phyloP scores from a whole-genome alignment of 2,329 filamentous ascomycete genomes.

The Akanthomyces lecanii region DNA sequence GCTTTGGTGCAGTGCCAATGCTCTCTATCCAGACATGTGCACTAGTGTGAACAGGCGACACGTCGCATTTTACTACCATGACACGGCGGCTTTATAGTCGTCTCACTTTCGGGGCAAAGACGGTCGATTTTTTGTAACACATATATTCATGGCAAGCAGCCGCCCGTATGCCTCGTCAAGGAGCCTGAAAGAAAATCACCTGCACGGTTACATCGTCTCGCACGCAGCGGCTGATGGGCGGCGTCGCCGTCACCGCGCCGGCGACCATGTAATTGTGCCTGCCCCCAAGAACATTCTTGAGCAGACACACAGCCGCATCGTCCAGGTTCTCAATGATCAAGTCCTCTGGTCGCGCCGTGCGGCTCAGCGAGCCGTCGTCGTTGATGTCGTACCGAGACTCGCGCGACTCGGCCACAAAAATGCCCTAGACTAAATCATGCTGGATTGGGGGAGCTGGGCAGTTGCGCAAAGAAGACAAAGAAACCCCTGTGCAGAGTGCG shows the following conservation, averaged over 20 bases:
- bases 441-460: no score
- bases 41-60: no score
- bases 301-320: constrained; percentile 75
- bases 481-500: no score
- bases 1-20: neutral
- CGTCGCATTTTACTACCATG: no score
- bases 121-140: no score
- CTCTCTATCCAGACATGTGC: no score
- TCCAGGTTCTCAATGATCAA: constrained; percentile 71
- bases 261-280: constrained; percentile 69
- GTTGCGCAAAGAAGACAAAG: no score
- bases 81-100: no score
- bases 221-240: constrained; percentile 59
- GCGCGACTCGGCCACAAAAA: neutral
- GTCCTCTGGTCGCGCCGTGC: constrained; percentile 40
- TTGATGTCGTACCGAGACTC: constrained; percentile 15
- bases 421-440: no score
- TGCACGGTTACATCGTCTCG: constrained; percentile 81
- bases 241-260: constrained; percentile 65
- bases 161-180: neutral
- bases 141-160: no score
- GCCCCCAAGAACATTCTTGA: constrained; percentile 76
- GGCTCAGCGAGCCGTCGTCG: constrained; percentile 18
- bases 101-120: no score
- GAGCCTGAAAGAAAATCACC: constrained; percentile 60